These are phyloP conservation scores for Heimioporus sp. DNA, from an alignment of 768 basidiomycete genomes.

Conservation along the genomic window DNA sequence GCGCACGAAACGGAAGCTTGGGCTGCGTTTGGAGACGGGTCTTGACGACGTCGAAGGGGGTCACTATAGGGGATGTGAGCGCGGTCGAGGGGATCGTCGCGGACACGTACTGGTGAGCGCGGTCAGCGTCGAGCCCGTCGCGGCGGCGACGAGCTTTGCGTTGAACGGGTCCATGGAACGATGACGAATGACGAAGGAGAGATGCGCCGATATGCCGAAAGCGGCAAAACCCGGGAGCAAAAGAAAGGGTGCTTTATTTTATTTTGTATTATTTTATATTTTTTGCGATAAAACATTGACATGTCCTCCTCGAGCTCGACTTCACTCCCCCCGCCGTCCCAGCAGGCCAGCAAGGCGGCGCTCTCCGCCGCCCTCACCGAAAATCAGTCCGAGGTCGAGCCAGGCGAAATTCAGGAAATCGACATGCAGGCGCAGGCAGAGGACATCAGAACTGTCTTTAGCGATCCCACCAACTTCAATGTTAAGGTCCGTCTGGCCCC, in stretches of 20 bases:
- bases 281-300: no score
- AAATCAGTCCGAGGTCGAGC: constrained; percentile 52
- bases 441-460: constrained; percentile 89
- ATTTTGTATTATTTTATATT: no score
- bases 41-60: constrained; percentile 97
- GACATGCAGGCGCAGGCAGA: constrained; percentile 84
- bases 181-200: not conserved
- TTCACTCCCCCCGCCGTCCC: constrained; percentile 57
- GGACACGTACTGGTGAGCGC: constrained; percentile 72
- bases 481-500: constrained; percentile 68
- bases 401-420: constrained; percentile 85
- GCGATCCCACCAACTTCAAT: constrained; percentile 89
- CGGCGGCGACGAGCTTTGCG: constrained; percentile 79
- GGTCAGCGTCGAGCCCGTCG: constrained; percentile 76
- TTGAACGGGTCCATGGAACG: constrained; percentile 64
- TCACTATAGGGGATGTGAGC: constrained; percentile 64
- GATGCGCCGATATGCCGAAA: not conserved
- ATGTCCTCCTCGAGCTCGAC: constrained; percentile 32
- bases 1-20: constrained; percentile 48
- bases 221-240: constrained; percentile 27
- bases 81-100: not conserved
- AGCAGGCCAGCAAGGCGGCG: constrained; percentile 80
- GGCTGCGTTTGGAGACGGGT: constrained; percentile 94
- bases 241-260: not conserved
- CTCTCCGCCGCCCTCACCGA: constrained; percentile 72